phyloP scores from a whole-genome alignment of 768 basidiomycete genomes.

The Hygrocybe punicea region DNA sequence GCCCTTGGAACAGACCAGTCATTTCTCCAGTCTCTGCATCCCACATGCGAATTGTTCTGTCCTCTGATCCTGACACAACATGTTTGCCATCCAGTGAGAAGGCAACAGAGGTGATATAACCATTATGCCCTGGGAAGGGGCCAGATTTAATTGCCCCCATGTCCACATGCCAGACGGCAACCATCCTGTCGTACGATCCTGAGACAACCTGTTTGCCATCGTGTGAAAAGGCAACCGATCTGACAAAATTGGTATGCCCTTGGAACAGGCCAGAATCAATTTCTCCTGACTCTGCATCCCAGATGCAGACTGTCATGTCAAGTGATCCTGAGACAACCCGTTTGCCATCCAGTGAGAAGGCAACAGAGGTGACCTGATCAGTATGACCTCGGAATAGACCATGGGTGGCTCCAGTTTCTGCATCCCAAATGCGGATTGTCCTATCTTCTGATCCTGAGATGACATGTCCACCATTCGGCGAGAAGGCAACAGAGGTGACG shows the following conservation, averaged over 20 bases:
- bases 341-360: background rate
- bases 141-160: background rate
- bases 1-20: background rate
- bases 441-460: conserved; percentile 16
- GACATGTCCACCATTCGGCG: conserved; percentile 22
- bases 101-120: conserved; percentile 17
- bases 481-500: conserved; percentile 21
- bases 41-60: conserved; percentile 9
- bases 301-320: conserved; percentile 44
- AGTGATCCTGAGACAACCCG: conserved; percentile 1
- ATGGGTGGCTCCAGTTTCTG: background rate
- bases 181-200: background rate
- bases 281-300: background rate
- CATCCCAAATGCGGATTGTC: conserved; percentile 1
- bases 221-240: conserved; percentile 7
- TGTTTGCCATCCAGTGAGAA: conserved; percentile 24
- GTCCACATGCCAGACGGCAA: conserved; percentile 1
- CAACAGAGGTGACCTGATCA: background rate
- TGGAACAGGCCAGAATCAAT: background rate
- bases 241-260: background rate
- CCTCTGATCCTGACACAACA: conserved; percentile 23
- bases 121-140: conserved; percentile 11
- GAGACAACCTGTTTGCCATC: too few species aligned
- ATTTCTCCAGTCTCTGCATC: background rate
- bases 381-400: background rate